Percentiles rank a stretch among this genome's conserved stretches.
Evolutionary conservation across 768 basidiomycete species (phyloP).

Genomic region (Scleroderma citrinum): DNA sequence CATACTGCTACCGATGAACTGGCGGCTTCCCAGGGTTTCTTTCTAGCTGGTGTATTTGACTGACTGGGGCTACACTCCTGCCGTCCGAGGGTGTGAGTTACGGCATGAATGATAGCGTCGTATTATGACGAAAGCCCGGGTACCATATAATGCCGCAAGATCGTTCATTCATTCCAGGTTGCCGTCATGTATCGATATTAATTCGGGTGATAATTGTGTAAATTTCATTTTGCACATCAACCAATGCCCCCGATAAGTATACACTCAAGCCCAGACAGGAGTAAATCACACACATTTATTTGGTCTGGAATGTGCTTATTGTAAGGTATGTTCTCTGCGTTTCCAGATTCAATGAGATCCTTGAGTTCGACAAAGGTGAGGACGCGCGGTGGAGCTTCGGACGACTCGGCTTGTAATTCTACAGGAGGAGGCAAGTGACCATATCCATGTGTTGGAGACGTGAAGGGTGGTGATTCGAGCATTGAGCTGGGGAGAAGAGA

Average conservation of each 20-base stretch:
- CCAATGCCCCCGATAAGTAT: neutral
- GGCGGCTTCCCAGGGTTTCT: constrained; percentile 64
- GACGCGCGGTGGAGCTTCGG: constrained; percentile 12
- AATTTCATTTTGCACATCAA: neutral
- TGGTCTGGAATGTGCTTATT: constrained; percentile 66
- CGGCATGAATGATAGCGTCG: neutral
- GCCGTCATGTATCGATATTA: neutral
- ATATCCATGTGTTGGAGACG: no score
- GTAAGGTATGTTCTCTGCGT: constrained; percentile 69
- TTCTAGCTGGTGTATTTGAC: constrained; percentile 44
- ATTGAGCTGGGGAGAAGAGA: neutral
- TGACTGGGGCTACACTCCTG: constrained; percentile 54
- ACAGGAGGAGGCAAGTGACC: neutral
- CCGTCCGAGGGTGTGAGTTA: neutral
- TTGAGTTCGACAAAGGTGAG: constrained; percentile 67
- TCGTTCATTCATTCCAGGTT: neutral
- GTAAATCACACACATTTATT: constrained; percentile 47
- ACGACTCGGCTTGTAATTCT: neutral
- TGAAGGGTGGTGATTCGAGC: neutral
- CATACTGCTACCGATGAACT: neutral
- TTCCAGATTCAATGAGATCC: constrained; percentile 64
- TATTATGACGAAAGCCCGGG: neutral
- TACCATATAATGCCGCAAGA: neutral
- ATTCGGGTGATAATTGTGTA: neutral
- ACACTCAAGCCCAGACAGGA: neutral